Evolutionary conservation across 768 basidiomycete genomes (phyloP).

Genomic region (Trametes gibbosa): DNA sequence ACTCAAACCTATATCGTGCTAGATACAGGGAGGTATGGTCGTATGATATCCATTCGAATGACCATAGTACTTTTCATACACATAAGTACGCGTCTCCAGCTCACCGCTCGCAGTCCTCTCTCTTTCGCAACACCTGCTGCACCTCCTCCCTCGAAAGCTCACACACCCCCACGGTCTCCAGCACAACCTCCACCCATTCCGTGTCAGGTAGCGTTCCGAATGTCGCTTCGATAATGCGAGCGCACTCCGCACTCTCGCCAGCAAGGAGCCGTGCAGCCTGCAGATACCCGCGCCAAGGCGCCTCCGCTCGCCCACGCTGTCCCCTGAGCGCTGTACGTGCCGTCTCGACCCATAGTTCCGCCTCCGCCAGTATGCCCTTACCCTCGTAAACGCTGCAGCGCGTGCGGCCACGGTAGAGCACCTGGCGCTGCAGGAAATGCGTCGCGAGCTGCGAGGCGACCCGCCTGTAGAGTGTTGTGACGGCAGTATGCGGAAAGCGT

Average conservation of each 20-base stretch:
- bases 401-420: slow-evolving; percentile 71
- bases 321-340: slow-evolving; percentile 58
- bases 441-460: slow-evolving; percentile 68
- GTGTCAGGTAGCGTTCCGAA: slow-evolving; percentile 38
- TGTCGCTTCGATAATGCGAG: slow-evolving; percentile 42
- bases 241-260: slow-evolving; percentile 54
- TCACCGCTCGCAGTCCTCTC: slow-evolving; percentile 37
- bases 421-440: slow-evolving; percentile 80
- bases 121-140: slow-evolving; percentile 47
- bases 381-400: slow-evolving; percentile 60
- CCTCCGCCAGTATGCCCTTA: slow-evolving; percentile 62
- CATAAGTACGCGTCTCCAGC: neutral
- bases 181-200: slow-evolving; percentile 55
- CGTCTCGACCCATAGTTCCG: slow-evolving; percentile 81
- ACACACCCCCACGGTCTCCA: slow-evolving; percentile 53
- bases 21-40: too few species aligned
- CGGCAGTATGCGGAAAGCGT: slow-evolving; percentile 57
- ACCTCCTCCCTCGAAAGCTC: slow-evolving; percentile 67
- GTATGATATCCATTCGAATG: too few species aligned
- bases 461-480: slow-evolving; percentile 70
- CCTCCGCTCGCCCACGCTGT: slow-evolving; percentile 50
- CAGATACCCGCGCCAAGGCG: slow-evolving; percentile 73
- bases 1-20: neutral
- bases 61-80: neutral
- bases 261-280: slow-evolving; percentile 69